phyloP scores from a whole-genome alignment of 1,284 basidiomycete genomes.

The Anthracocystis walkeri region DNA sequence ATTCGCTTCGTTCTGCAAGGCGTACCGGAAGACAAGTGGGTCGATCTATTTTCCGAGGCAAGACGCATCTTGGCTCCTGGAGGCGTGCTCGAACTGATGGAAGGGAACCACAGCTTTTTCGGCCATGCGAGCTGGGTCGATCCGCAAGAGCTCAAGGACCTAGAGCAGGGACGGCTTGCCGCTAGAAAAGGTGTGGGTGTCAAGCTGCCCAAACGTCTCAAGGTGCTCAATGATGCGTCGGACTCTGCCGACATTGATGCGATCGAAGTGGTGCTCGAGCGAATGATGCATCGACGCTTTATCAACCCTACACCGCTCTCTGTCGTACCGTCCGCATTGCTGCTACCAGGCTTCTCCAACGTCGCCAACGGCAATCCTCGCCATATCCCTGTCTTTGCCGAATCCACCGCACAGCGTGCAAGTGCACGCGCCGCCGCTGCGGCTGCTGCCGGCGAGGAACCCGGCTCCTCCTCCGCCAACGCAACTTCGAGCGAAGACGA shows the following conservation, averaged over 20 bases:
- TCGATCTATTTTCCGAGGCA: constrained; percentile 41
- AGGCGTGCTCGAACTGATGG: constrained; percentile 52
- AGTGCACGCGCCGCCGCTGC: constrained; percentile 12
- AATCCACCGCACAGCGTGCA: constrained; percentile 48
- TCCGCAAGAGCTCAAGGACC: constrained; percentile 38
- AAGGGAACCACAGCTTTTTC: constrained; percentile 51
- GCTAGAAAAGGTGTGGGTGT: constrained; percentile 9
- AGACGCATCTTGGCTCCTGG: constrained; percentile 52
- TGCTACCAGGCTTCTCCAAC: constrained; percentile 41
- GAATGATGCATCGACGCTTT: constrained; percentile 51
- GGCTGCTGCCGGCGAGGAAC: constrained; percentile 3
- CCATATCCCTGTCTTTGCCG: constrained; percentile 48
- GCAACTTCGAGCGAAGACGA: constrained; percentile 39
- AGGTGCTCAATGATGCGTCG: constrained; percentile 29
- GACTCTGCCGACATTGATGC: constrained; percentile 39
- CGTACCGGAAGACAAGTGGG: constrained; percentile 57
- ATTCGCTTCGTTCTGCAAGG: constrained; percentile 43
- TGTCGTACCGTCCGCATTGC: constrained; percentile 40
- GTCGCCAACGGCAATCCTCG: constrained; percentile 50
- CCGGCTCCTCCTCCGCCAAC: constrained; percentile 15
- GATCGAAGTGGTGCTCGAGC: constrained; percentile 46
- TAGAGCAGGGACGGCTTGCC: constrained; percentile 28
- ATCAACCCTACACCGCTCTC: constrained; percentile 51
- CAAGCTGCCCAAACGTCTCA: constrained; percentile 39
- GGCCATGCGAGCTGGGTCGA: constrained; percentile 49